Conservation (phyloP, 306 rosid species). For the Ormosia emarginata region DNA sequence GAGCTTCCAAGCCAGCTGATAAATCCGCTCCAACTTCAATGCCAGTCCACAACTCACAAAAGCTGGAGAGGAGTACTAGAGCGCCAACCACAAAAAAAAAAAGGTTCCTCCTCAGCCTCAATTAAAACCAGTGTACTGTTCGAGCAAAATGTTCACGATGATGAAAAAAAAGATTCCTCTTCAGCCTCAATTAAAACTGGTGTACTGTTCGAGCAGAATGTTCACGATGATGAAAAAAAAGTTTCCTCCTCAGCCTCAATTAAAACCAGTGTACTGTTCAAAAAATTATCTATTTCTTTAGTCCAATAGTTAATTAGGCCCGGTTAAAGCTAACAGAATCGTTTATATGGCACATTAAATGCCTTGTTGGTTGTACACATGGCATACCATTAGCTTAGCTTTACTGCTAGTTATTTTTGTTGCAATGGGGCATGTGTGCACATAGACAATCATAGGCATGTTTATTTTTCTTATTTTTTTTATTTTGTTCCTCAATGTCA, state of each 20-base stretch:
- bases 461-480: not conserved
- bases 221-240: conserved; percentile 28
- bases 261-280: too few relatives aligned
- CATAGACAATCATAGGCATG: not conserved
- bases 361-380: too few relatives aligned
- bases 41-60: conserved; percentile 46
- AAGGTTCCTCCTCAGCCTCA: too few relatives aligned
- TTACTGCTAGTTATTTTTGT: not conserved
- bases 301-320: too few relatives aligned
- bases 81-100: too few relatives aligned
- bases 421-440: not conserved
- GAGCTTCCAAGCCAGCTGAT: conserved; percentile 61
- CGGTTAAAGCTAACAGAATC: too few relatives aligned
- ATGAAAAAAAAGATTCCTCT: conserved; percentile 35
- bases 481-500: not conserved
- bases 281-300: too few relatives aligned
- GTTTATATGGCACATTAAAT: too few relatives aligned
- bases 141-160: conserved; percentile 30
- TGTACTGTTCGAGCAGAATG: conserved; percentile 32
- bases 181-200: conserved; percentile 68
- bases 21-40: conserved; percentile 50
- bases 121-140: conserved; percentile 64
- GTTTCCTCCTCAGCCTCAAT: too few relatives aligned
- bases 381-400: not conserved
- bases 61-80: too few relatives aligned